These are phyloP conservation scores for Claviceps digitariae DNA, from an alignment of 2,329 filamentous ascomycete genomes.

Conservation along the genomic window DNA sequence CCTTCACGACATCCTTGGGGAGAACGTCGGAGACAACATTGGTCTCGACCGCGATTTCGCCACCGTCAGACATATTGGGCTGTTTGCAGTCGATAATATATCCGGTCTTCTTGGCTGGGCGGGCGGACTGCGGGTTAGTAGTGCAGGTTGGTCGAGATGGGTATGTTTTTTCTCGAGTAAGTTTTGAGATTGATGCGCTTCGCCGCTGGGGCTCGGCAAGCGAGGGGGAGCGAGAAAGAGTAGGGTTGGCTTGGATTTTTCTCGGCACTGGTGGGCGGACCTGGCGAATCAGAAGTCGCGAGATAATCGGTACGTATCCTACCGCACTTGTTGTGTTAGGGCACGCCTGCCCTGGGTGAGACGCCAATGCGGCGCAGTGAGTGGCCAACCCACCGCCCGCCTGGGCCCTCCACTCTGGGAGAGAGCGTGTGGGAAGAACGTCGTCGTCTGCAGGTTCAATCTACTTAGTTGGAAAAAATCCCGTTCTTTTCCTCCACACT, in stretches of 20 bases:
- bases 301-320: constrained; percentile 17
- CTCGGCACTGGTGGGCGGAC: constrained; percentile 17
- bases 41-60: constrained; percentile 86
- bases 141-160: constrained; percentile 25
- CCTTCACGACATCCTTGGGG: constrained; percentile 81
- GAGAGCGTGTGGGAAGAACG: constrained; percentile 8
- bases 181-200: constrained; percentile 21
- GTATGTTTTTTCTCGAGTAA: constrained; percentile 18
- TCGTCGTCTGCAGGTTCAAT: constrained; percentile 12
- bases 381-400: constrained; percentile 5
- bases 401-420: neutral
- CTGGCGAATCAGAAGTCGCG: constrained; percentile 22
- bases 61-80: constrained; percentile 79
- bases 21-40: constrained; percentile 65
- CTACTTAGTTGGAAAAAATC: constrained; percentile 15
- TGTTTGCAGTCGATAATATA: constrained; percentile 24
- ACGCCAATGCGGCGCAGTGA: neutral
- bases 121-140: constrained; percentile 24
- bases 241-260: constrained; percentile 20
- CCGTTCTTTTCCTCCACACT: constrained; percentile 23
- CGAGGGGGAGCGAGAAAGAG: constrained; percentile 10
- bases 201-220: neutral
- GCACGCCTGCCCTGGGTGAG: constrained; percentile 26
- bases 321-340: constrained; percentile 21
- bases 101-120: constrained; percentile 22